A percentile compares a stretch with the other conserved stretches of the same genome.
Evolutionary conservation across 1,139 yeast species (phyloP).

Genomic region (Meyerozyma sp.): DNA sequence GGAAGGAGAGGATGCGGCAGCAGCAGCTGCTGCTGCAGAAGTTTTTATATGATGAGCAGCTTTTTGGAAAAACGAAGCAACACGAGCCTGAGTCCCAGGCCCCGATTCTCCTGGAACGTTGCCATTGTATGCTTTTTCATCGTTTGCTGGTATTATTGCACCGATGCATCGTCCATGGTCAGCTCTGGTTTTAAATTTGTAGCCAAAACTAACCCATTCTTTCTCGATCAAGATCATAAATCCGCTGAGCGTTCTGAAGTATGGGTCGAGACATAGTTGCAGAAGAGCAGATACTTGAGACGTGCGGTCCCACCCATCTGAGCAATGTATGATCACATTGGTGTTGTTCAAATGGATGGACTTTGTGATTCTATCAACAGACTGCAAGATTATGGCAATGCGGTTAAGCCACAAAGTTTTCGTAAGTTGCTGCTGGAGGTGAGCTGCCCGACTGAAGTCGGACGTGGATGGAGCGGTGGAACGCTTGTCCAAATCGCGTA

Average conservation of each 20-base stretch:
- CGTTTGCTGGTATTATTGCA: slow-evolving; percentile 22
- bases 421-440: slow-evolving; percentile 41
- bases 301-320: slow-evolving; percentile 98
- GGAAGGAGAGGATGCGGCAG: slow-evolving; percentile 12
- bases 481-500: slow-evolving; percentile 63
- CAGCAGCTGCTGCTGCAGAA: slow-evolving; percentile 20
- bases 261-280: slow-evolving; percentile 87
- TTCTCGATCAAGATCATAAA: slow-evolving; percentile 82
- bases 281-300: slow-evolving; percentile 82
- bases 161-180: slow-evolving; percentile 62
- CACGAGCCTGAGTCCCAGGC: slow-evolving; percentile 8
- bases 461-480: slow-evolving; percentile 17
- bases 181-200: slow-evolving; percentile 76
- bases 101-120: slow-evolving; percentile 3
- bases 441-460: slow-evolving; percentile 9
- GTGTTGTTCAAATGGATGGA: slow-evolving; percentile 78
- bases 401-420: slow-evolving; percentile 82
- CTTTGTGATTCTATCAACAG: slow-evolving; percentile 74
- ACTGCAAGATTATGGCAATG: slow-evolving; percentile 60
- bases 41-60: slow-evolving; percentile 42
- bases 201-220: slow-evolving; percentile 95
- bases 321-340: slow-evolving; percentile 84
- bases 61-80: slow-evolving; percentile 30
- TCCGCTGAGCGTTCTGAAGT: slow-evolving; percentile 80
- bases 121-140: slow-evolving; percentile 8